Evolutionary conservation across 2,329 filamentous ascomycete species (phyloP).

Genomic region (Hirsutella thompsonii): DNA sequence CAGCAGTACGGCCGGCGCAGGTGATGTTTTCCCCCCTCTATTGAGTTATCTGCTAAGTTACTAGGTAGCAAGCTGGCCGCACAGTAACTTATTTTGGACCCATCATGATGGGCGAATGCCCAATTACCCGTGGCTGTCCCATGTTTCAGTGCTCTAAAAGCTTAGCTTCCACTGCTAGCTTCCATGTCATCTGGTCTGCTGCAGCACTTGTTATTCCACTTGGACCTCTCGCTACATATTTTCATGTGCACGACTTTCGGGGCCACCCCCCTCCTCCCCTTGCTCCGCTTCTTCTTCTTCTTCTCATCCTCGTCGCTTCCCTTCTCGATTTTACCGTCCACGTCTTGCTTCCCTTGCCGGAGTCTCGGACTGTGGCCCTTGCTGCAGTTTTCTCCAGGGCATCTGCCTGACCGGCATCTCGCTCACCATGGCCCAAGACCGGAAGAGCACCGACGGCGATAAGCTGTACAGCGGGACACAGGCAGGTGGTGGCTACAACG

Average conservation of each 20-base stretch:
- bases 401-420: background rate
- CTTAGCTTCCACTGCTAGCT: no score
- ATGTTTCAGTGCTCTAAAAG: no score
- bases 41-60: no score
- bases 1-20: no score
- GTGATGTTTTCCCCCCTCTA: no score
- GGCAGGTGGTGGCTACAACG: conserved; percentile 4
- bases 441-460: conserved; percentile 1
- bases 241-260: background rate
- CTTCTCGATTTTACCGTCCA: no score
- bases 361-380: background rate
- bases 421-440: conserved; percentile 3
- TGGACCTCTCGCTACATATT: background rate
- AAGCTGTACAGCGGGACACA: conserved; percentile 5
- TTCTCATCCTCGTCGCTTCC: background rate
- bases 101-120: no score
- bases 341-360: background rate
- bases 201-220: background rate
- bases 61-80: no score
- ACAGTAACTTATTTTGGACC: no score
- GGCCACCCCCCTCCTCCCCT: background rate
- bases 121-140: no score
- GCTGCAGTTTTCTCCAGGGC: background rate
- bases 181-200: no score
- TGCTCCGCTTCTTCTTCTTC: background rate